A percentile compares a stretch with the other conserved stretches of the same genome.
These are phyloP conservation scores for Globisporangium spinosum DNA, from an alignment of 352 stramenopile species.

Conservation along the genomic window DNA sequence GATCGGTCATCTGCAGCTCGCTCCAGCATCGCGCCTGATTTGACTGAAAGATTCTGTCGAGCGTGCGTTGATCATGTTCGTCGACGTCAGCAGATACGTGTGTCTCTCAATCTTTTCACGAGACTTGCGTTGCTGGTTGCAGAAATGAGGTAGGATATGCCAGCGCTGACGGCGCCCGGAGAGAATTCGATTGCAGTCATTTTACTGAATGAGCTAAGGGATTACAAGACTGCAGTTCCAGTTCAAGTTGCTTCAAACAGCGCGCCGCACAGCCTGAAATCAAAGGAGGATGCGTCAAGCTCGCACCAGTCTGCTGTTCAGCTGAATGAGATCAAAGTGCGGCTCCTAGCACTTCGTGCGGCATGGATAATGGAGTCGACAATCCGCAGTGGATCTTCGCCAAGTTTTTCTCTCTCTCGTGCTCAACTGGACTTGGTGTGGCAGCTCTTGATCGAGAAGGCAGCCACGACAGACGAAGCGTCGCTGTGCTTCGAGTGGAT, in stretches of 20 bases:
- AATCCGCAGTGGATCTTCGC: neutral
- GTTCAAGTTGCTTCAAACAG: neutral
- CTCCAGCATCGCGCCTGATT: neutral
- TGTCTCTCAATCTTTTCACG: constrained; percentile 37
- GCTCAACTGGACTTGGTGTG: constrained; percentile 40
- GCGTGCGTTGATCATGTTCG: constrained; percentile 28
- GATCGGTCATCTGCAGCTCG: neutral
- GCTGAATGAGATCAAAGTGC: constrained; percentile 37
- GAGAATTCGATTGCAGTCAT: constrained; percentile 9
- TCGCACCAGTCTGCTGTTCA: constrained; percentile 20
- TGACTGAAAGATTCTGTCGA: constrained; percentile 25
- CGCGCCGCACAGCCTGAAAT: neutral
- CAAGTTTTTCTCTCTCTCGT: constrained; percentile 16
- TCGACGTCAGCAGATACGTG: constrained; percentile 13
- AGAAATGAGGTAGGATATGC: constrained; percentile 17
- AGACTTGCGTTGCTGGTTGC: constrained; percentile 28
- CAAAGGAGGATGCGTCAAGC: constrained; percentile 15
- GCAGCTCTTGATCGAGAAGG: constrained; percentile 36
- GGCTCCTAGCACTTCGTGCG: constrained; percentile 52
- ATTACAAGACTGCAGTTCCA: constrained; percentile 25
- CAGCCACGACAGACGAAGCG: constrained; percentile 37
- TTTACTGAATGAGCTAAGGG: constrained; percentile 25
- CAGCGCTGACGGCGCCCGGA: neutral
- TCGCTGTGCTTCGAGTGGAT: constrained; percentile 77
- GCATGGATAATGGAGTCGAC: constrained; percentile 42